phyloP scores from a whole-genome alignment of 345 rosid genomes.

The Ailanthus altissimus region DNA sequence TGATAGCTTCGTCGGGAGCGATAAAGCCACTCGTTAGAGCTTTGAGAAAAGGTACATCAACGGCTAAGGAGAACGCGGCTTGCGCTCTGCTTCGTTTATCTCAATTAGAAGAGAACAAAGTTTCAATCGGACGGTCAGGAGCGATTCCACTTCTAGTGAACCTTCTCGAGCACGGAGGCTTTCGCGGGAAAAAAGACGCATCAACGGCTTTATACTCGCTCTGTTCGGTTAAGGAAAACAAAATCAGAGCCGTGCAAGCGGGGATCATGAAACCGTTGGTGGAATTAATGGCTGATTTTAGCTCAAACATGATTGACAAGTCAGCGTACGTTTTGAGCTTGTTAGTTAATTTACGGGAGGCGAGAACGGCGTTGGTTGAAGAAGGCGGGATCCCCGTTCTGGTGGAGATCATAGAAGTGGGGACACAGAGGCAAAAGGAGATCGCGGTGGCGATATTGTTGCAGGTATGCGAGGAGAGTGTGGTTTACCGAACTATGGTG shows the following conservation, averaged over 20 bases:
- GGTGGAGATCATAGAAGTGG: constrained; percentile 86
- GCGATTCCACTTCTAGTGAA: constrained; percentile 71
- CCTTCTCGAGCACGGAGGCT: constrained; percentile 66
- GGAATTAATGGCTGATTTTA: constrained; percentile 94
- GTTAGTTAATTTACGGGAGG: constrained; percentile 60
- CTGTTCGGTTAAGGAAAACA: constrained; percentile 81
- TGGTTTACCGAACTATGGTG: constrained; percentile 66
- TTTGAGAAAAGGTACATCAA: constrained; percentile 66
- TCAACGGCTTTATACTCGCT: constrained; percentile 84
- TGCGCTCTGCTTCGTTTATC: constrained; percentile 90
- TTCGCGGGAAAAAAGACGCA: constrained; percentile 91
- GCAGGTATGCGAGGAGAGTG: constrained; percentile 71
- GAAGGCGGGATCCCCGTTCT: constrained; percentile 93
- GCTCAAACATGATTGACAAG: constrained; percentile 95
- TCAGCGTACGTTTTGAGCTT: constrained; percentile 73
- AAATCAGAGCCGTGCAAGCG: constrained; percentile 71
- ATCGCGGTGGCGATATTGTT: constrained; percentile 67
- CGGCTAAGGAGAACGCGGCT: constrained; percentile 88
- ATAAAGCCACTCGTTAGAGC: constrained; percentile 81
- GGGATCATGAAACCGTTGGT: constrained; percentile 83
- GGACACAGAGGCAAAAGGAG: constrained; percentile 89
- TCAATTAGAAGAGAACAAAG: constrained; percentile 79
- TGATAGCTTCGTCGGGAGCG: constrained; percentile 78
- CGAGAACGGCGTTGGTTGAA: constrained; percentile 67
- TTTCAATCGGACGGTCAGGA: constrained; percentile 87